Evolutionary conservation across 208 protist genomes (phyloP), one percentile per base, ranked within the genome.

Genomic region (Leishmania lainsoni): DNA sequence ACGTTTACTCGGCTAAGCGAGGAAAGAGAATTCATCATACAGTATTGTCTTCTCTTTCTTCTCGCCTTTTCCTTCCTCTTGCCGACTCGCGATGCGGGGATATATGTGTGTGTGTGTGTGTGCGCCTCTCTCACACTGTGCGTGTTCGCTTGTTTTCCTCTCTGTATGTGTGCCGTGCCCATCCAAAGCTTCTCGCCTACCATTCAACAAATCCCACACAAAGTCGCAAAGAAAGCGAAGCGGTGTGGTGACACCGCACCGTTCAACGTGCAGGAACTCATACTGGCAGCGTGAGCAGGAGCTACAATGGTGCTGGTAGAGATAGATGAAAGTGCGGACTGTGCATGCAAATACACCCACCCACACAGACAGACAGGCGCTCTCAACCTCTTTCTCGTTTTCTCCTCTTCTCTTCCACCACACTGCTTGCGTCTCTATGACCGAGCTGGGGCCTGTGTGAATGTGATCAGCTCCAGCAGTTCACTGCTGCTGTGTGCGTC

Each of bases 61-160:
- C 26, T 14, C 54, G 26, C 5, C 20, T 26, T 65, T 26, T 77
- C 61, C 69, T 84, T 22, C 48, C 70, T 86, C 78, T 76, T 61
- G 3, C 29, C n/a, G 29, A 35, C 59, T 35, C 59, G 29, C n/a
- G 59, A 29, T 29, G 35, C 35, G 35, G 35, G 35, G 35, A n/a
- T 75, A 59, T 81, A 69, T 48, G 42, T 45, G 35, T 35, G 35
- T 35, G 35, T 26, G 75, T 4, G 22, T 14, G 54, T 77, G n/a
- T n/a, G 32, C 29, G 56, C 26, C 49, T 76, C 35, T 9, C 35
- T 42, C 35, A 29, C 39, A 12, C n/a, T 39, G 72, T 61, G 48
- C n/a, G 6, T 78, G 32, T 68, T 65, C 1, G 20, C 29, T 26
- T 63, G n/a, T 63, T 32, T 68, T 51, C 68, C 52, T 76, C 52